Evolutionary conservation across 805 yeast genomes (phyloP).

Genomic region (Metschnikowia cerradonensis): DNA sequence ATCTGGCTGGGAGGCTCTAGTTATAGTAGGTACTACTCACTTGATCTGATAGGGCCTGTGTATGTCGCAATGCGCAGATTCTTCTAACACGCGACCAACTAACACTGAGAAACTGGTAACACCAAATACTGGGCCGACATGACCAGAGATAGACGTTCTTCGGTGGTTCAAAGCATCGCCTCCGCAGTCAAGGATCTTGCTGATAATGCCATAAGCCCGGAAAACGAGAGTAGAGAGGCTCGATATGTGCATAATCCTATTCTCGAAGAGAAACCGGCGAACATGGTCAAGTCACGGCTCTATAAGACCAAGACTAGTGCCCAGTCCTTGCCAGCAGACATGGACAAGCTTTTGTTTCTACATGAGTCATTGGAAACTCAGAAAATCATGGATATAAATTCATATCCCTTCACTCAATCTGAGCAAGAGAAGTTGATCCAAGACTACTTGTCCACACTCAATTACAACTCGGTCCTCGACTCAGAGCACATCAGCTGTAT

Average conservation of each 20-base stretch:
- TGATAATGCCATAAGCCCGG: conserved; percentile 24
- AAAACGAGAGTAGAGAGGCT: conserved; percentile 15
- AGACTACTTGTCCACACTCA: conserved; percentile 34
- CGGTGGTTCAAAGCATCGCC: conserved; percentile 62
- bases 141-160: conserved; percentile 51
- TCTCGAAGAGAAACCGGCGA: background rate
- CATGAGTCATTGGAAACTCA: background rate
- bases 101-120: background rate
- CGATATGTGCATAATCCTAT: conserved; percentile 15
- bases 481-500: conserved; percentile 38
- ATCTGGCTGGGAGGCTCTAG: background rate
- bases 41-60: background rate
- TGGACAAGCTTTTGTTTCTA: background rate
- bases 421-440: conserved; percentile 36
- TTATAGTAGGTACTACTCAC: background rate
- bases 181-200: conserved; percentile 42
- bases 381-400: background rate
- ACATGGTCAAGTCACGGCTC: background rate
- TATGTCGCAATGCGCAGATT: conserved; percentile 4
- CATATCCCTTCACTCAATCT: conserved; percentile 35
- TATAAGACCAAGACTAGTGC: background rate
- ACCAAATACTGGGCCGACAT: conserved; percentile 14
- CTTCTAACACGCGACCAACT: conserved; percentile 4
- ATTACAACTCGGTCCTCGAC: conserved; percentile 39
- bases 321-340: background rate